These are phyloP conservation scores for Ustilago nuda DNA, from an alignment of 1,284 basidiomycete genomes.

Conservation along the genomic window DNA sequence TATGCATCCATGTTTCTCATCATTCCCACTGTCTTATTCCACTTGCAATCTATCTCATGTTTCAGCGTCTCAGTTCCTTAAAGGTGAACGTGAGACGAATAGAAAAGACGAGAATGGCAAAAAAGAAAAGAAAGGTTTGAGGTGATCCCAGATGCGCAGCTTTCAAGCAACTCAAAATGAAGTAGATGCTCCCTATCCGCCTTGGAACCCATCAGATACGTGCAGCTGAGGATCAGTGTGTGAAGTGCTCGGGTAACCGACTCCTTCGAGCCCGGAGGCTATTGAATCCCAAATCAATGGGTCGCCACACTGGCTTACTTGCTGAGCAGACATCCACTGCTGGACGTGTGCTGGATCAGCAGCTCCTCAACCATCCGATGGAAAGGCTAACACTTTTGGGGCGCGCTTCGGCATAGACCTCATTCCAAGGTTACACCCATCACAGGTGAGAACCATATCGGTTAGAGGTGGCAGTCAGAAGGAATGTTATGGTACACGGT, in stretches of 20 bases:
- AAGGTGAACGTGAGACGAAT: background rate
- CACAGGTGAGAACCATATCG: slow-evolving; percentile 27
- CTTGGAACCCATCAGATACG: slow-evolving; percentile 52
- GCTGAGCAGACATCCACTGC: slow-evolving; percentile 55
- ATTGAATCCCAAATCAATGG: slow-evolving; percentile 42
- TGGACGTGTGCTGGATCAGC: slow-evolving; percentile 45
- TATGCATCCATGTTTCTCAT: slow-evolving; percentile 10
- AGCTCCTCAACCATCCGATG: slow-evolving; percentile 55
- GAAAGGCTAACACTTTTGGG: slow-evolving; percentile 56
- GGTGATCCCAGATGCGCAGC: slow-evolving; percentile 49
- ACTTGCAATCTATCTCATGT: background rate
- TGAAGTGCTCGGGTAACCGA: slow-evolving; percentile 59
- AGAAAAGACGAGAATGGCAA: background rate
- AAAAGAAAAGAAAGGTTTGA: slow-evolving; percentile 52
- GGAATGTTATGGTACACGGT: background rate
- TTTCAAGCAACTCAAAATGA: slow-evolving; percentile 52
- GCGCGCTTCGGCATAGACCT: slow-evolving; percentile 55
- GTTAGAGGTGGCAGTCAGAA: background rate
- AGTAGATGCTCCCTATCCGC: slow-evolving; percentile 54
- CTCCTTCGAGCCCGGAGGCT: slow-evolving; percentile 57
- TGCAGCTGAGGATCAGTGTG: slow-evolving; percentile 57
- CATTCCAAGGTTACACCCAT: slow-evolving; percentile 56
- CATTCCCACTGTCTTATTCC: background rate
- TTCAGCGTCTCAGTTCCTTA: background rate
- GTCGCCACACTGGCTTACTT: slow-evolving; percentile 51